These are phyloP conservation scores for Niebla homalea DNA, from an alignment of 495 filamentous ascomycete species.

Conservation along the genomic window DNA sequence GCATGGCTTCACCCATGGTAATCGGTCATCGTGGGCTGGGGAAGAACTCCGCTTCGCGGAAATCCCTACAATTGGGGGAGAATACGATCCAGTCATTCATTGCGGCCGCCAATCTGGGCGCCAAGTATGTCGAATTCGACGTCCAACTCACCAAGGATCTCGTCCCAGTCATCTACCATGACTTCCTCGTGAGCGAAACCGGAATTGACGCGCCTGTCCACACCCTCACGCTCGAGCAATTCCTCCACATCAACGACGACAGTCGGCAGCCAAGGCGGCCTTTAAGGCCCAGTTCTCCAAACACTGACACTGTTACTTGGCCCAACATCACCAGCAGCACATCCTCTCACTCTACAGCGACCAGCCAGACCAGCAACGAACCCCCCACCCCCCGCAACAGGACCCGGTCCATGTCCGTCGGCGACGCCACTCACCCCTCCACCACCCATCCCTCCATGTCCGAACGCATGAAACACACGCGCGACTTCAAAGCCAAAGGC, in stretches of 20 bases:
- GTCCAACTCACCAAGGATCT: constrained; percentile 98
- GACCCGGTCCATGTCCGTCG: constrained; percentile 44
- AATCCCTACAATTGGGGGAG: constrained; percentile 85
- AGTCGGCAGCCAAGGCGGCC: constrained; percentile 30
- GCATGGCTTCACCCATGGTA: constrained; percentile 66
- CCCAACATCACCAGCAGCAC: constrained; percentile 4
- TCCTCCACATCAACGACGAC: constrained; percentile 67
- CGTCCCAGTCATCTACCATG: constrained; percentile 97
- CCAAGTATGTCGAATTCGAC: constrained; percentile 80
- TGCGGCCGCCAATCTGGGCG: constrained; percentile 84
- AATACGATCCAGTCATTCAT: constrained; percentile 95
- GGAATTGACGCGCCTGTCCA: constrained; percentile 96
- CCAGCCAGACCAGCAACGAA: not conserved
- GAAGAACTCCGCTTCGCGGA: constrained; percentile 72
- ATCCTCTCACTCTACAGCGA: not conserved
- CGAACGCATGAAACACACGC: constrained; percentile 94
- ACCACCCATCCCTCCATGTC: constrained; percentile 41
- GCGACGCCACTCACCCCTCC: constrained; percentile 34
- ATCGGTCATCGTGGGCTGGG: constrained; percentile 91
- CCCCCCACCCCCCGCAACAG: constrained; percentile 17
- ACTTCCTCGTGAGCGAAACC: constrained; percentile 96
- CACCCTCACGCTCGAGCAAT: constrained; percentile 85
- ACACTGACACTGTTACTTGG: constrained; percentile 3
- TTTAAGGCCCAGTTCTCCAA: constrained; percentile 27
- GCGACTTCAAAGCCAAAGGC: constrained; percentile 82